Evolutionary conservation across 768 basidiomycete genomes (phyloP), one percentile per base, ranked within the genome.

Genomic region (Amanita thiersii): DNA sequence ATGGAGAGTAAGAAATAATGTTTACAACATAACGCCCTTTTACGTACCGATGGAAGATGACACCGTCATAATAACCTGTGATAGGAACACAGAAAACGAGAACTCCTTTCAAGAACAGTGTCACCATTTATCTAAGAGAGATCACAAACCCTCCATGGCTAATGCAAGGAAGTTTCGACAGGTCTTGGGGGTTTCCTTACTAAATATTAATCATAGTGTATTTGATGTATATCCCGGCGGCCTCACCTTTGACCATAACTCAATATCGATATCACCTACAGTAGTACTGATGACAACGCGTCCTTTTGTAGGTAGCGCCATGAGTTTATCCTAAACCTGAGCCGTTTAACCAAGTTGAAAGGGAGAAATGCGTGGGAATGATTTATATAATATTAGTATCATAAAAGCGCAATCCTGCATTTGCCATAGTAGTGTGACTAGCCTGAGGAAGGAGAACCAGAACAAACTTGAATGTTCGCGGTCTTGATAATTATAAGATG

Each of bases 31-130:
- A 34, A 7, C 12, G n/a, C 11, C 30, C 5, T 3, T 5, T 8
- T 4, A 33, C 61, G 17, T 53, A 86, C 86, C 93, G 77, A 62
- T 96, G 92, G 51, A 97, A 97, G 35, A 94, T 86, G 40, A 91
- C 84, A 24, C 87, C 86, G 46, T 98, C 94, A 62, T 97, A 98
- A 60, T 96, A 97, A 5, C 94, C 92, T 93, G 52, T 29, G 1
- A 18, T 25, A 46, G n/a, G 24, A n/a, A n/a, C n/a, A n/a, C n/a
- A n/a, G n/a, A n/a, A 12, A 21, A 10, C 33, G 37, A 12, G 37
- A 48, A 36, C 18, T 45, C 24, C 50, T 42, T 26, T 51, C 31
- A 45, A 34, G 12, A 28, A 43, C 35, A 46, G 45, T 53, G 45
- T 18, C 51, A 21, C 38, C 43, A 25, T 43, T 21, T 29, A 23